Percentiles rank a stretch among this genome's conserved stretches.
Evolutionary conservation across 2,329 filamentous ascomycete genomes (phyloP).

Genomic region (Diplodia scrobiculata): DNA sequence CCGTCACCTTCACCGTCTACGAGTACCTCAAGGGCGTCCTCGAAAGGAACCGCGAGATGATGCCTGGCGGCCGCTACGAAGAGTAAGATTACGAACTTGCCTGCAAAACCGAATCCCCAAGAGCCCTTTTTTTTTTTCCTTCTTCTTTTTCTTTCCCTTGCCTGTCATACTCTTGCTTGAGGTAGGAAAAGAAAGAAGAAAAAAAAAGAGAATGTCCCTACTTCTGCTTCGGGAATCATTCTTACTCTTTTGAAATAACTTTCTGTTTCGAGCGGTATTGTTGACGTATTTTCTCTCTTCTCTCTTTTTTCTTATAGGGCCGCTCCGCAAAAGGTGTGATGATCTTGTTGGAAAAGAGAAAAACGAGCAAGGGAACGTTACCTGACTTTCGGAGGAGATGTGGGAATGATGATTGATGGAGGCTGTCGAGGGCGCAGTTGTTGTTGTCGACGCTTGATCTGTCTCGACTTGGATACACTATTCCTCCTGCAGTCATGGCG

Average conservation of each 20-base stretch:
- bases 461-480: too few species aligned
- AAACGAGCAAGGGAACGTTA: too few species aligned
- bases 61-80: constrained; percentile 53
- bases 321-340: constrained; percentile 12
- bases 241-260: background rate
- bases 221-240: too few species aligned
- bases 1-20: constrained; percentile 66
- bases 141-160: too few species aligned
- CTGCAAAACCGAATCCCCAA: background rate
- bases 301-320: constrained; percentile 4
- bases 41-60: constrained; percentile 52
- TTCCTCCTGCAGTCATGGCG: too few species aligned
- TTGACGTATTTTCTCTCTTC: constrained; percentile 12
- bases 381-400: too few species aligned
- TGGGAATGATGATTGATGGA: too few species aligned
- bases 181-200: background rate
- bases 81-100: constrained; percentile 43
- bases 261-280: constrained; percentile 3
- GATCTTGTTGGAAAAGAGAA: background rate
- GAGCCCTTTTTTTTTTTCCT: background rate
- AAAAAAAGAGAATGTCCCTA: background rate
- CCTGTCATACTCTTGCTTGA: background rate
- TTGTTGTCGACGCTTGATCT: too few species aligned
- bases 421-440: too few species aligned
- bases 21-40: constrained; percentile 55